Conservation (phyloP, 2,329 filamentous ascomycete genomes). For the Teratosphaeria zuluensis region DNA sequence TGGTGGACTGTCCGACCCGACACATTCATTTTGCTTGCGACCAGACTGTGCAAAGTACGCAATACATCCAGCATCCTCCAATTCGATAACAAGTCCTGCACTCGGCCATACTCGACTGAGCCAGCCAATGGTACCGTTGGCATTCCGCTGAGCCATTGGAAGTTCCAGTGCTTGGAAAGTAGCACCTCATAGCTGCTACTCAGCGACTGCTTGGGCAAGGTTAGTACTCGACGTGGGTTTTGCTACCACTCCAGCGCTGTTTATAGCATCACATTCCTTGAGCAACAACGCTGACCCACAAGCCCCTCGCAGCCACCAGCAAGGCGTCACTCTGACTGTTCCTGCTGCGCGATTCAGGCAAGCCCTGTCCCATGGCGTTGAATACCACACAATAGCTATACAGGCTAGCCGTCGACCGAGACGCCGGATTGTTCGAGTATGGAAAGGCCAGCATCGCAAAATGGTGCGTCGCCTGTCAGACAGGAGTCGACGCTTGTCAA, state of each 20-base stretch:
- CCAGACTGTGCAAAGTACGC: neutral
- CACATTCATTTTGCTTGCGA: neutral
- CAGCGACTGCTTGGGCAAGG: neutral
- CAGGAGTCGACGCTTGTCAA: neutral
- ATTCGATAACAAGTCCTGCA: neutral
- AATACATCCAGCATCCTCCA: neutral
- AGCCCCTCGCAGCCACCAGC: neutral
- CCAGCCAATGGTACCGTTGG: neutral
- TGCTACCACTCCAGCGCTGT: neutral
- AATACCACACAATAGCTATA: neutral
- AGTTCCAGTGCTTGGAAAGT: neutral
- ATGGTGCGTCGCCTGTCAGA: neutral
- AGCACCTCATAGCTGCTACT: neutral
- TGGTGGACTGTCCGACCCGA: neutral
- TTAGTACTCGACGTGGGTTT: neutral
- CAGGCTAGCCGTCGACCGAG: neutral
- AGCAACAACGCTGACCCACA: neutral
- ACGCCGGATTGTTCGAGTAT: neutral
- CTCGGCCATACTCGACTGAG: neutral
- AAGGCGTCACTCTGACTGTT: neutral
- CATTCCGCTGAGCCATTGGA: neutral
- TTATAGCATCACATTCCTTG: neutral
- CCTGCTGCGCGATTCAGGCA: neutral
- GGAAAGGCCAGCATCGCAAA: neutral
- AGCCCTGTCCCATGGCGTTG: neutral